Percentiles rank a stretch among this genome's conserved stretches.
phyloP scores from a whole-genome alignment of 2,329 filamentous ascomycete genomes.

The Aspergillus glaucus region DNA sequence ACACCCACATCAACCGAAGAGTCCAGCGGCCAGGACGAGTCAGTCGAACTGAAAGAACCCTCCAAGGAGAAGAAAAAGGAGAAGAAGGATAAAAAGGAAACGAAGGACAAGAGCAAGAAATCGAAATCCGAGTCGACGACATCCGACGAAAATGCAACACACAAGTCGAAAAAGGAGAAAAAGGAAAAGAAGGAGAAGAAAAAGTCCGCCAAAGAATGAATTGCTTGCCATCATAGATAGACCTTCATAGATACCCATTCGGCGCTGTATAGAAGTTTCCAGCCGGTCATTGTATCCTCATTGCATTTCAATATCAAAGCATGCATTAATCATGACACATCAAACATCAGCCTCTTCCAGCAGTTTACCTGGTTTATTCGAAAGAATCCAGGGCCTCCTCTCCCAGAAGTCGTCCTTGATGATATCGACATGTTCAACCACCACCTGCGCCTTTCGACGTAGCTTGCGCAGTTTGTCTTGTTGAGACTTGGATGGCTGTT shows the following conservation, averaged over 20 bases:
- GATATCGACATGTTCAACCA: constrained; percentile 82
- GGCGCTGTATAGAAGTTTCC: constrained; percentile 9
- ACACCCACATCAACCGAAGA: constrained; percentile 26
- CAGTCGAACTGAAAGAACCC: constrained; percentile 21
- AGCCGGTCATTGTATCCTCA: constrained; percentile 7
- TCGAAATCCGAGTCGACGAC: constrained; percentile 20
- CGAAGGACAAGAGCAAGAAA: constrained; percentile 16
- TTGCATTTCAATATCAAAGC: constrained; percentile 1
- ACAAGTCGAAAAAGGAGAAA: constrained; percentile 45
- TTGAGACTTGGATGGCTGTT: constrained; percentile 67
- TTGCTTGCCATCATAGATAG: constrained; percentile 1
- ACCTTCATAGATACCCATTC: constrained; percentile 28
- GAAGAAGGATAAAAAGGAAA: constrained; percentile 20
- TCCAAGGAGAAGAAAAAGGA: constrained; percentile 24
- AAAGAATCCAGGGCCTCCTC: constrained; percentile 73
- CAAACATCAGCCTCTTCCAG: constrained; percentile 41
- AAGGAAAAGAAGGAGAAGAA: constrained; percentile 25
- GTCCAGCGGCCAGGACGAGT: constrained; percentile 17
- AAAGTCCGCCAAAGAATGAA: constrained; percentile 5
- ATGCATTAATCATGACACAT: constrained; percentile 10
- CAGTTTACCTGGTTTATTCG: constrained; percentile 64
- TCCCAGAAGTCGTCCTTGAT: constrained; percentile 96
- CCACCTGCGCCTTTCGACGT: constrained; percentile 70
- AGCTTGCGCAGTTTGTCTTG: constrained; percentile 76
- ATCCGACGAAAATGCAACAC: constrained; percentile 32